These are phyloP conservation scores for Penicillium concentricum DNA, from an alignment of 2,329 filamentous ascomycete genomes.

Conservation along the genomic window DNA sequence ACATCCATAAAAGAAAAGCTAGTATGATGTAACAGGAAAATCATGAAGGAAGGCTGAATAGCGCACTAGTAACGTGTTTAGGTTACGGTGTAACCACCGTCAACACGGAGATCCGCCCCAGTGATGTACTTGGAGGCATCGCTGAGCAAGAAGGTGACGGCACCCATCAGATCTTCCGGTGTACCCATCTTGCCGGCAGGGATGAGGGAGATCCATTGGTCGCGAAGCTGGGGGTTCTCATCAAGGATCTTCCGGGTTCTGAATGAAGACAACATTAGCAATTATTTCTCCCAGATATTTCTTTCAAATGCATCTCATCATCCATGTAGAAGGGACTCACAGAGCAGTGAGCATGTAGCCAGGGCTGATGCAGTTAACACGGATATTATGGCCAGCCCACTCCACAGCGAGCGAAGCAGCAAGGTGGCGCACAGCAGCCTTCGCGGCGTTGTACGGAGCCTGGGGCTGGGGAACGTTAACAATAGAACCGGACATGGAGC, in stretches of 20 bases:
- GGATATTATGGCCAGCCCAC: slow-evolving; percentile 83
- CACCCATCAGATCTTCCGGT: slow-evolving; percentile 89
- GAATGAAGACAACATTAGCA: slow-evolving; percentile 4
- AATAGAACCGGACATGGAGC: slow-evolving; percentile 89
- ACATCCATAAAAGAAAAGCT: neutral
- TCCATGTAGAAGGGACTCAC: slow-evolving; percentile 52
- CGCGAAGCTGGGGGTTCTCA: slow-evolving; percentile 84
- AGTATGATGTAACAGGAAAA: slow-evolving; percentile 6
- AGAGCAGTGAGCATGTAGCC: slow-evolving; percentile 95
- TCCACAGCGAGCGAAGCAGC: slow-evolving; percentile 87
- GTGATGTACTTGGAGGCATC: slow-evolving; percentile 75
- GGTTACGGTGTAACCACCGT: slow-evolving; percentile 85
- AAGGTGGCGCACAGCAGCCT: slow-evolving; percentile 87
- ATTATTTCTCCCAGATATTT: neutral
- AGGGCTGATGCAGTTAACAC: slow-evolving; percentile 92
- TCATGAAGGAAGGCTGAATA: neutral
- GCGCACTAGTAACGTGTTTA: slow-evolving; percentile 40
- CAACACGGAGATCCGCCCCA: slow-evolving; percentile 75
- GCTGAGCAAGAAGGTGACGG: slow-evolving; percentile 80
- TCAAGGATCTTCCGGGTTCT: slow-evolving; percentile 93
- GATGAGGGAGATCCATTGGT: slow-evolving; percentile 88
- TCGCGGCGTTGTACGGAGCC: slow-evolving; percentile 87
- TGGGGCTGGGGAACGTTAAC: slow-evolving; percentile 96
- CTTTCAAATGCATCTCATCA: neutral
- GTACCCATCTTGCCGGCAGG: slow-evolving; percentile 91